Conservation (phyloP, 2,329 filamentous ascomycete species). For the Hymenoscyphus scutula region DNA sequence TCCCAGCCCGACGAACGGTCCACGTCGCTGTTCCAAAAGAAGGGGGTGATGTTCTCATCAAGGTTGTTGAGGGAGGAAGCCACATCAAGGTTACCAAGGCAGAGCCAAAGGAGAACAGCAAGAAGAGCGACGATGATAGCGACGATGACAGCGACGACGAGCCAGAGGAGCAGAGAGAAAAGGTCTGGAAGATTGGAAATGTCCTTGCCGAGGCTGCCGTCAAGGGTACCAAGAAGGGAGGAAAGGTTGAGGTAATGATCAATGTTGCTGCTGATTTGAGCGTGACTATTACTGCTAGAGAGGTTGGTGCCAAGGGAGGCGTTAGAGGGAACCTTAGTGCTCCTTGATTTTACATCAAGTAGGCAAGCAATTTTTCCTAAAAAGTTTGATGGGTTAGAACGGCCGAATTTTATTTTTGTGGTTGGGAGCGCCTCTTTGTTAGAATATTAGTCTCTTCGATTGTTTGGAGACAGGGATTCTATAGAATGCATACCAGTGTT, state of each 20-base stretch:
- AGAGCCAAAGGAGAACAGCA: conserved; percentile 69
- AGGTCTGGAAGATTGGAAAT: conserved; percentile 85
- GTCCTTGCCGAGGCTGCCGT: conserved; percentile 83
- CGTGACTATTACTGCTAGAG: conserved; percentile 77
- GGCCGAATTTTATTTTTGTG: conserved; percentile 3
- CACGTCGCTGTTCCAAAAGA: conserved; percentile 73
- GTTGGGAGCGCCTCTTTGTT: not conserved
- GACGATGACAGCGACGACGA: conserved; percentile 69
- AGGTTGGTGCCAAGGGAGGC: conserved; percentile 60
- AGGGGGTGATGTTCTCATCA: conserved; percentile 84
- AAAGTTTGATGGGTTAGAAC: conserved; percentile 1
- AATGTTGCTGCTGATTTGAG: conserved; percentile 79
- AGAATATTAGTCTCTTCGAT: not conserved
- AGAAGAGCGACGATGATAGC: conserved; percentile 56
- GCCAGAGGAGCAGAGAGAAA: conserved; percentile 82
- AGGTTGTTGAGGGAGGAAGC: conserved; percentile 81
- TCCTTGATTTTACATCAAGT: conserved; percentile 23
- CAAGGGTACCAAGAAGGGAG: conserved; percentile 78
- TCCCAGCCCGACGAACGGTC: conserved; percentile 81
- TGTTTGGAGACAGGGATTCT: not conserved
- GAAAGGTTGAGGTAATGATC: conserved; percentile 91
- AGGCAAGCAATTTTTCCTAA: not conserved
- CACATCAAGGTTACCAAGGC: conserved; percentile 94
- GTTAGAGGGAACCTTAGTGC: conserved; percentile 34
- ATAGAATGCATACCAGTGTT: conserved; percentile 3